Evolutionary conservation across 179 eudicot species (phyloP).

Genomic region (Silene vulgaris): DNA sequence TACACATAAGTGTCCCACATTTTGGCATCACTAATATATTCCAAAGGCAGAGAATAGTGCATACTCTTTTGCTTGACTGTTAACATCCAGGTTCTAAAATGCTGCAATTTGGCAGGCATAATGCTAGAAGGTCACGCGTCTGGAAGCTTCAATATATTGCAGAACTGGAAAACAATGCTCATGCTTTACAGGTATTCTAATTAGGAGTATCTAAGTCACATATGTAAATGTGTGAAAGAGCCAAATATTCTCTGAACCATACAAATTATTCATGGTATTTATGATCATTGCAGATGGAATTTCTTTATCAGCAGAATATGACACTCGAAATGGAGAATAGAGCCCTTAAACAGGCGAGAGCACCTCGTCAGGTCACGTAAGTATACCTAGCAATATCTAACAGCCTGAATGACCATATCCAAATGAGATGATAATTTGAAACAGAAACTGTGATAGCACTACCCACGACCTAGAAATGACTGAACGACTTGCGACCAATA

Average conservation of each 20-base stretch:
- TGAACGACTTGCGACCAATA: too few species aligned
- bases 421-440: too few species aligned
- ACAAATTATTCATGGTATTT: neutral
- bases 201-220: neutral
- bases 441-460: too few species aligned
- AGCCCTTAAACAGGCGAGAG: conserved; percentile 70
- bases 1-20: too few species aligned
- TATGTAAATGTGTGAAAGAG: too few species aligned
- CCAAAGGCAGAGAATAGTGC: too few species aligned
- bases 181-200: conserved; percentile 50
- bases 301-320: conserved; percentile 68
- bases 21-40: too few species aligned
- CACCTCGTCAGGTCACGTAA: conserved; percentile 62
- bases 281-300: conserved; percentile 41
- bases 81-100: neutral
- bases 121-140: conserved; percentile 77
- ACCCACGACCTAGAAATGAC: too few species aligned
- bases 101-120: conserved; percentile 48
- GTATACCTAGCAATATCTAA: conserved; percentile 9
- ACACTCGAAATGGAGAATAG: conserved; percentile 71
- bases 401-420: too few species aligned
- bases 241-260: neutral
- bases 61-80: too few species aligned
- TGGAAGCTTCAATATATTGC: conserved; percentile 87
- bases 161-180: conserved; percentile 64